Conservation (phyloP, 2,329 filamentous ascomycete genomes). For the Pseudocercospora pini-densiflorae region DNA sequence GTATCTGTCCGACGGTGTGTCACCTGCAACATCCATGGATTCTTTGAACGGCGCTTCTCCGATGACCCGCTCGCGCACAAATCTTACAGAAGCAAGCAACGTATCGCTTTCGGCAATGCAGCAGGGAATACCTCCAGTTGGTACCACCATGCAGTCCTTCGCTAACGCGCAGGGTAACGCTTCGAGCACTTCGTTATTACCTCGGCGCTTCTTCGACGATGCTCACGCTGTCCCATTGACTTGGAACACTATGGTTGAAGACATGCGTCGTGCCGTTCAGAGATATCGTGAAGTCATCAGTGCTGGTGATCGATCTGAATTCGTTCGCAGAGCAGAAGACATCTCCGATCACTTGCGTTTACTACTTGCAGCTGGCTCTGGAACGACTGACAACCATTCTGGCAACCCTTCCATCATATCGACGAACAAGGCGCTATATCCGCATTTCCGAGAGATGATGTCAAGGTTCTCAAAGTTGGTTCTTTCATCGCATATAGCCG, state of each 20-base stretch:
- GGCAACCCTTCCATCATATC: slow-evolving; percentile 99
- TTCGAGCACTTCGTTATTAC: slow-evolving; percentile 56
- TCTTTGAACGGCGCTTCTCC: slow-evolving; percentile 76
- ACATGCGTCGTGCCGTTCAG: slow-evolving; percentile 91
- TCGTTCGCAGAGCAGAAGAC: slow-evolving; percentile 92
- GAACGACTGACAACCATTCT: slow-evolving; percentile 97
- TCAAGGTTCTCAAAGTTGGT: slow-evolving; percentile 99
- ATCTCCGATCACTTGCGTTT: slow-evolving; percentile 95
- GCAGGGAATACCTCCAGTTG: slow-evolving; percentile 52
- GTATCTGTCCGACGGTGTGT: slow-evolving; percentile 70
- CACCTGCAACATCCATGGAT: slow-evolving; percentile 88
- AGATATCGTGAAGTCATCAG: slow-evolving; percentile 89
- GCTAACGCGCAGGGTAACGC: slow-evolving; percentile 50
- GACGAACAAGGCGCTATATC: slow-evolving; percentile 94
- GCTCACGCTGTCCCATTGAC: slow-evolving; percentile 78
- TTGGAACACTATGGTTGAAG: slow-evolving; percentile 87
- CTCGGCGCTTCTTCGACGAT: slow-evolving; percentile 89
- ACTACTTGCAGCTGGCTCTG: slow-evolving; percentile 91
- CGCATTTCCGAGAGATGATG: slow-evolving; percentile 99
- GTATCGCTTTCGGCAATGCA: slow-evolving; percentile 53
- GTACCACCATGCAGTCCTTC: slow-evolving; percentile 60
- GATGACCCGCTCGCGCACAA: slow-evolving; percentile 61
- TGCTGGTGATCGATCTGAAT: slow-evolving; percentile 81
- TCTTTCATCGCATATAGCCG: slow-evolving; percentile 95
- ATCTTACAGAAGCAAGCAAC: slow-evolving; percentile 53